Evolutionary conservation across 345 rosid species (phyloP).

Genomic region (Eucalyptus cladocalyx): DNA sequence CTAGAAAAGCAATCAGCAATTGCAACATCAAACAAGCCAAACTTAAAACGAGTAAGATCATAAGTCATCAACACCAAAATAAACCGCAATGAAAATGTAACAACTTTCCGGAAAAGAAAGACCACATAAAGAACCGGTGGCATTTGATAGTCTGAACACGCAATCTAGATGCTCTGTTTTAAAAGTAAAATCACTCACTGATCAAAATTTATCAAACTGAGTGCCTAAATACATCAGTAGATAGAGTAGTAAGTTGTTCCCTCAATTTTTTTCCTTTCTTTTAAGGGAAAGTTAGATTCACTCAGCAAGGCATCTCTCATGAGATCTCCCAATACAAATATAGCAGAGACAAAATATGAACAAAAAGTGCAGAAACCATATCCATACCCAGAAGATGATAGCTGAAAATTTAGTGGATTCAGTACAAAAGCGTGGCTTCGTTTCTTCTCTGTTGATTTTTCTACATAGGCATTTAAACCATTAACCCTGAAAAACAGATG

Average conservation of each 20-base stretch:
- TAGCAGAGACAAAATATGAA: neutral
- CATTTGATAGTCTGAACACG: neutral
- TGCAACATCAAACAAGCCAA: neutral
- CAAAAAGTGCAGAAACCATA: neutral
- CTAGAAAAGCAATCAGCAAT: neutral
- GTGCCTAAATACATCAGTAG: neutral
- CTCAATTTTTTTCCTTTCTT: neutral
- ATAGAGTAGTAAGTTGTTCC: neutral
- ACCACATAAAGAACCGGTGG: neutral
- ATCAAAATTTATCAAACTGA: neutral
- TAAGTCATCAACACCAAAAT: neutral
- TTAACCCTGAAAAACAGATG: slow-evolving; percentile 32
- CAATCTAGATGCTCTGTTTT: neutral
- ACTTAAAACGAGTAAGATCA: neutral
- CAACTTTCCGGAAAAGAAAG: neutral
- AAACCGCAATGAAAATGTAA: neutral
- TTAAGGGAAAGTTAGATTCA: neutral
- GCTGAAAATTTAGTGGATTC: slow-evolving; percentile 50
- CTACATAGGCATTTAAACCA: slow-evolving; percentile 56
- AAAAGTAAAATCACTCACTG: neutral
- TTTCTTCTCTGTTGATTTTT: slow-evolving; percentile 26
- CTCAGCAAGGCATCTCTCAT: neutral
- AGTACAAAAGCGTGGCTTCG: slow-evolving; percentile 29
- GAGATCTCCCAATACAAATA: neutral
- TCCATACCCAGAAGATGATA: slow-evolving; percentile 55